phyloP scores from a whole-genome alignment of 164 flowering plant genomes.

The Malania oleifera region DNA sequence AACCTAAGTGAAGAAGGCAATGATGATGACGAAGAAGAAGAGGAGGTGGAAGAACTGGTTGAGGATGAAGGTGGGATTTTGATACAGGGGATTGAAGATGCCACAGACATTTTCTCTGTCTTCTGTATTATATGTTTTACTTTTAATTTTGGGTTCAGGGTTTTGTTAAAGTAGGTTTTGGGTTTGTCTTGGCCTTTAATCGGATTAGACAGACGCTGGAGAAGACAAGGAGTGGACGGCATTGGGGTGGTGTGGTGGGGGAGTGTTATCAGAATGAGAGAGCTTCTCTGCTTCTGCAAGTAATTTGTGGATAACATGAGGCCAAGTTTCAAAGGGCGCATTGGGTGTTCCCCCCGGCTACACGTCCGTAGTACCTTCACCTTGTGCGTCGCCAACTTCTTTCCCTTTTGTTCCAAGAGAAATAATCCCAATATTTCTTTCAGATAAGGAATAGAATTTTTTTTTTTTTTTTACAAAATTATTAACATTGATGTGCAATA shows the following conservation, averaged over 20 bases:
- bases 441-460: no score
- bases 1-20: slow-evolving; percentile 35
- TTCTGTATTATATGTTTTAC: background rate
- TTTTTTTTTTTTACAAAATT: no score
- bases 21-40: slow-evolving; percentile 33
- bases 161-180: slow-evolving; percentile 4
- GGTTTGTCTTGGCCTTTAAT: no score
- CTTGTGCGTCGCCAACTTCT: no score
- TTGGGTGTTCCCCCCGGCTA: no score
- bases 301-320: slow-evolving; percentile 51
- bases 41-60: slow-evolving; percentile 17
- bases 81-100: slow-evolving; percentile 56
- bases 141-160: slow-evolving; percentile 6
- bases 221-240: slow-evolving; percentile 15
- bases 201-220: no score
- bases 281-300: background rate
- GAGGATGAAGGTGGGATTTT: slow-evolving; percentile 31
- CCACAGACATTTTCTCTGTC: slow-evolving; percentile 46
- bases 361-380: no score
- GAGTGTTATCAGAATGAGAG: slow-evolving; percentile 15
- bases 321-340: no score
- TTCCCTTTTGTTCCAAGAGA: no score
- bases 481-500: no score
- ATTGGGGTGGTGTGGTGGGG: slow-evolving; percentile 5
- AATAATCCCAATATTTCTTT: no score